Conservation (phyloP, 208 protist genomes). For the Leishmania braziliensis region DNA sequence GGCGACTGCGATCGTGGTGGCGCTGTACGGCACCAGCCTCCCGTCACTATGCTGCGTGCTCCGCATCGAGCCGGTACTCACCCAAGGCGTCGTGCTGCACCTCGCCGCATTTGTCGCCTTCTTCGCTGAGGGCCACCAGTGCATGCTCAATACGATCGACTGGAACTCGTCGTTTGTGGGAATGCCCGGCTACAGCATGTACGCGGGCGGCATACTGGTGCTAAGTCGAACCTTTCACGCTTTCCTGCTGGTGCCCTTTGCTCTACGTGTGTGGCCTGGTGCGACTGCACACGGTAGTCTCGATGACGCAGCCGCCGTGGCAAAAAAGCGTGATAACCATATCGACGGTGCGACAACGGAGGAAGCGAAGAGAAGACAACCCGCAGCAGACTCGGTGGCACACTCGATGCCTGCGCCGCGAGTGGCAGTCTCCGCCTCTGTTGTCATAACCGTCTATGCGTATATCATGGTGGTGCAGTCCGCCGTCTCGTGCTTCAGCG, state of each 20-base stretch:
- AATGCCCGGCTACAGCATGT: conserved; percentile 49
- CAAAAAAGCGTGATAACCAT: neutral
- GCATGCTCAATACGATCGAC: conserved; percentile 74
- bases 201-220: conserved; percentile 60
- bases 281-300: neutral
- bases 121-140: conserved; percentile 76
- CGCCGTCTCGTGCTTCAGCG: conserved; percentile 54
- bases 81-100: conserved; percentile 51
- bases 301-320: neutral
- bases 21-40: conserved; percentile 41
- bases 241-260: conserved; percentile 52
- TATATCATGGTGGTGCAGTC: conserved; percentile 47
- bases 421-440: neutral
- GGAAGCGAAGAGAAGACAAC: neutral
- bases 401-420: neutral
- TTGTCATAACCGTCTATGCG: conserved; percentile 41
- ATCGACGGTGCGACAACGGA: neutral
- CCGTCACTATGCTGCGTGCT: conserved; percentile 27
- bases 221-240: conserved; percentile 66
- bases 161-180: conserved; percentile 82
- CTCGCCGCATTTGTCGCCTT: conserved; percentile 55
- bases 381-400: neutral
- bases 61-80: conserved; percentile 8
- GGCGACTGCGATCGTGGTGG: conserved; percentile 41
- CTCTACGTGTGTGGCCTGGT: conserved; percentile 15